A percentile compares a stretch with the other conserved stretches of the same genome.
phyloP scores from a whole-genome alignment of 192 early-diverging fungal genomes.

The Powellomyces hirtus region DNA sequence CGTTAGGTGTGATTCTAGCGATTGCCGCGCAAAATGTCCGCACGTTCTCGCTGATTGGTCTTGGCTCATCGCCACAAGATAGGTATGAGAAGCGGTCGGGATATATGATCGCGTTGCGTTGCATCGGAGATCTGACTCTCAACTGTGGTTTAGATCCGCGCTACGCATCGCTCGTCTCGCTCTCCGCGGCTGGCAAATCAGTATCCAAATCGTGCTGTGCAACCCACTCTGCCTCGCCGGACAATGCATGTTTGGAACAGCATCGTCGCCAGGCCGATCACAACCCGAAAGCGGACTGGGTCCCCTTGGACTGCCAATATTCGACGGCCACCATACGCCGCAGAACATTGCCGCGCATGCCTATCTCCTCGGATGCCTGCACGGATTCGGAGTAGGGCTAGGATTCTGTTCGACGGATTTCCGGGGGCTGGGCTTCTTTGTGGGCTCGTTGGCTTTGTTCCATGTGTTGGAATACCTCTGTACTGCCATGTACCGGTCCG shows the following conservation, averaged over 20 bases:
- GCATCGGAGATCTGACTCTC: no score
- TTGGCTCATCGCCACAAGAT: not conserved
- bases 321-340: constrained; percentile 68
- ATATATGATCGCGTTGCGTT: no score
- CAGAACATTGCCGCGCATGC: constrained; percentile 81
- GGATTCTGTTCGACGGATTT: constrained; percentile 16
- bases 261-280: not conserved
- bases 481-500: constrained; percentile 77
- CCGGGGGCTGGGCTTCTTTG: constrained; percentile 65
- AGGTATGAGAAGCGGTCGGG: not conserved
- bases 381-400: constrained; percentile 49
- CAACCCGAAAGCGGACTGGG: constrained; percentile 9
- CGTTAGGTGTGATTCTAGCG: not conserved
- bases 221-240: constrained; percentile 5
- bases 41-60: not conserved
- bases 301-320: constrained; percentile 31
- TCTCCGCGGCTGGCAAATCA: not conserved
- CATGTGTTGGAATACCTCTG: constrained; percentile 85
- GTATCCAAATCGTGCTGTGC: constrained; percentile 4
- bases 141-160: no score
- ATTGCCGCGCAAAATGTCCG: constrained; percentile 13
- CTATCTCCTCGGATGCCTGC: constrained; percentile 66
- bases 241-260: not conserved
- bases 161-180: not conserved
- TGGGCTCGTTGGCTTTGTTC: constrained; percentile 67